Evolutionary conservation across 2,329 filamentous ascomycete species (phyloP), one percentile per base, ranked within the genome.

Genomic region (Trichophyton benhamiae): DNA sequence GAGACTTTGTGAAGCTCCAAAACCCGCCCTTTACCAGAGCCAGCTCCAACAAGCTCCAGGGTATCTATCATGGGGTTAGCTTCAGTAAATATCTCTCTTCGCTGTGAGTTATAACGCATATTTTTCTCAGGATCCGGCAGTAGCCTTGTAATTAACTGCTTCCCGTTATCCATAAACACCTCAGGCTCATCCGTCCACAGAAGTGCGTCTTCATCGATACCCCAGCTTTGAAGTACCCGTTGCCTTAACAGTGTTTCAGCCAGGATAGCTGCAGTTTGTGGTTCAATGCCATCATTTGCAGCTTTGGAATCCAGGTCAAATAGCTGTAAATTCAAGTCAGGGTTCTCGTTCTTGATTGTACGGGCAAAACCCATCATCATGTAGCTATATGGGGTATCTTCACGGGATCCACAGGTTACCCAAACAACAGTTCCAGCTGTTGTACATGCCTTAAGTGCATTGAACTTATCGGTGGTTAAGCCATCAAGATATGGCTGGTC

Each of bases 351-450:
- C 7, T 15, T 59, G 15, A 62, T 49, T 8, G 57, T 41, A 20
- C 57, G 57, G 15, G 61, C 61, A 15, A 60, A 22, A n/a, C 61
- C 61, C 42, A 49, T 59, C 30, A 49, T 52, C 61, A 62, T 62
- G 25, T 57, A 57, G 17, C 27, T 33, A 57, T 57, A 57, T 8
- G 52, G 52, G 15, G 25, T 38, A 33, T 57, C 52, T 17, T 57
- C 25, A 22, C 52, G 17, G 15, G 52, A 57, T 33, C 52, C 33
- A 13, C 52, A 22, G n/a, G 52, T 33, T 22, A 38, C 52, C 52
- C 52, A 57, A 8, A 57, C 13, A 9, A 57, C 27, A 13, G 52
- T 57, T 57, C 52, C 52, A 33, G 52, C 22, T 3, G 25, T 38
- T 17, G 13, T 7, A 22, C 25, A 57, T 17, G 17, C 6, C 17